Percentiles rank a stretch among this genome's conserved stretches.
phyloP scores from a whole-genome alignment of 805 yeast genomes.

The Nakazawaea molendinolei region DNA sequence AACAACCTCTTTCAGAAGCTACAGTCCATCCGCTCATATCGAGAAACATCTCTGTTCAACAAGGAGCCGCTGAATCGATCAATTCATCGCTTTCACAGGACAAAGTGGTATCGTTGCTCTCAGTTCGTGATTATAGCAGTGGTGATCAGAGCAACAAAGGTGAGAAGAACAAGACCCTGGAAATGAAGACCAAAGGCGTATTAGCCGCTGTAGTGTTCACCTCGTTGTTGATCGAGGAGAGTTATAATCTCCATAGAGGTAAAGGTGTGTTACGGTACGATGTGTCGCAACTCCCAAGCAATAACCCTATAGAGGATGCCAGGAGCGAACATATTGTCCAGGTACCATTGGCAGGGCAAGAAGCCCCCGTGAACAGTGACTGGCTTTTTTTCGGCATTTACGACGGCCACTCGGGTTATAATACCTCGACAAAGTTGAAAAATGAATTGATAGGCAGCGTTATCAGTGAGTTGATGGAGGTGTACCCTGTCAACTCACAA shows the following conservation, averaged over 20 bases:
- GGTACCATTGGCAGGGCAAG: conserved; percentile 63
- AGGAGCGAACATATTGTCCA: conserved; percentile 77
- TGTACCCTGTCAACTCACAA: conserved; percentile 49
- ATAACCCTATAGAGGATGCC: conserved; percentile 93
- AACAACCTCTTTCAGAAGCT: no score
- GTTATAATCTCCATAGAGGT: conserved; percentile 73
- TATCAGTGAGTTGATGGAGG: conserved; percentile 66
- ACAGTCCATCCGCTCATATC: no score
- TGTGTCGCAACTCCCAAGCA: conserved; percentile 81
- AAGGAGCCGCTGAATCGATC: no score
- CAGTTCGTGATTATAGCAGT: background rate
- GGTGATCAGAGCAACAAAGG: background rate
- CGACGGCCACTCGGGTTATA: conserved; percentile 98
- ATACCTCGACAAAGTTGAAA: conserved; percentile 79
- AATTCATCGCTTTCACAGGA: no score
- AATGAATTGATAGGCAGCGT: conserved; percentile 74
- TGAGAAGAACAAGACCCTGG: no score
- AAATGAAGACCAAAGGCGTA: no score
- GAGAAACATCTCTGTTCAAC: background rate
- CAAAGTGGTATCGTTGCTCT: no score
- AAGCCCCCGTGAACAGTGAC: conserved; percentile 48
- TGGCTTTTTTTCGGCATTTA: conserved; percentile 94
- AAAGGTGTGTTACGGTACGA: conserved; percentile 88
- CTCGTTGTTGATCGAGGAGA: conserved; percentile 48
- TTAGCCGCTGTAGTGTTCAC: conserved; percentile 11